A percentile compares a stretch with the other conserved stretches of the same genome.
phyloP scores from a whole-genome alignment of 108 stramenopile species.

The Nannochloropsis gaditana region DNA sequence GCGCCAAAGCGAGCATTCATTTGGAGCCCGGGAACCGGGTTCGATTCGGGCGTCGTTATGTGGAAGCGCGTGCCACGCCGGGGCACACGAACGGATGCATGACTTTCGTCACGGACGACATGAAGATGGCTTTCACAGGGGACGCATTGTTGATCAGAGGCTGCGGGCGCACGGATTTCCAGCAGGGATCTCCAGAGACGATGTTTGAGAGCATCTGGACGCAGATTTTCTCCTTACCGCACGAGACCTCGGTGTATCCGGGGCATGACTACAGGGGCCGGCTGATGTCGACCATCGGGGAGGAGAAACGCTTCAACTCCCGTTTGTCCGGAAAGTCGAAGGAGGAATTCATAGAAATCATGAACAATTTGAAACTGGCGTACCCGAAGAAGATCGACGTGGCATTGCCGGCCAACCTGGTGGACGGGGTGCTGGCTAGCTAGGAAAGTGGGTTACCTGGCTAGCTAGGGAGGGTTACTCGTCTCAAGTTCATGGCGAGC shows the following conservation, averaged over 20 bases:
- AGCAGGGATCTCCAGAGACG: constrained; percentile 61
- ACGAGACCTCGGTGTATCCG: constrained; percentile 67
- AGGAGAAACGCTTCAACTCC: constrained; percentile 66
- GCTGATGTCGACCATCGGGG: constrained; percentile 59
- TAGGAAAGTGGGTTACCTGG: not conserved
- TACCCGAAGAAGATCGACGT: constrained; percentile 73
- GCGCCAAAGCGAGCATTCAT: constrained; percentile 64
- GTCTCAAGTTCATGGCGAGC: too few relatives aligned
- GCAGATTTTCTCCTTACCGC: constrained; percentile 71
- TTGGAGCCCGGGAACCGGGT: constrained; percentile 63
- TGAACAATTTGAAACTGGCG: constrained; percentile 67
- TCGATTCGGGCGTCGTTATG: constrained; percentile 60
- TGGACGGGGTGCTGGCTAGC: constrained; percentile 60
- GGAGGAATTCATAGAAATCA: constrained; percentile 77
- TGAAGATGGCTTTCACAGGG: constrained; percentile 75
- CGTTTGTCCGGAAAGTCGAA: constrained; percentile 62
- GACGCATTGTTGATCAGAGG: constrained; percentile 72
- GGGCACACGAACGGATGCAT: constrained; percentile 81
- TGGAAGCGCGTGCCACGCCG: constrained; percentile 68
- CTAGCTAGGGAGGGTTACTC: too few relatives aligned
- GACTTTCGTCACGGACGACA: constrained; percentile 67
- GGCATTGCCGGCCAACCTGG: constrained; percentile 76
- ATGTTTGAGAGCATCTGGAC: constrained; percentile 64
- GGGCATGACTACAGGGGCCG: constrained; percentile 79
- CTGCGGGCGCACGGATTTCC: constrained; percentile 76